Evolutionary conservation across 2,329 filamentous ascomycete genomes (phyloP), one percentile per base, ranked within the genome.

Genomic region (Epichloe elymi): DNA sequence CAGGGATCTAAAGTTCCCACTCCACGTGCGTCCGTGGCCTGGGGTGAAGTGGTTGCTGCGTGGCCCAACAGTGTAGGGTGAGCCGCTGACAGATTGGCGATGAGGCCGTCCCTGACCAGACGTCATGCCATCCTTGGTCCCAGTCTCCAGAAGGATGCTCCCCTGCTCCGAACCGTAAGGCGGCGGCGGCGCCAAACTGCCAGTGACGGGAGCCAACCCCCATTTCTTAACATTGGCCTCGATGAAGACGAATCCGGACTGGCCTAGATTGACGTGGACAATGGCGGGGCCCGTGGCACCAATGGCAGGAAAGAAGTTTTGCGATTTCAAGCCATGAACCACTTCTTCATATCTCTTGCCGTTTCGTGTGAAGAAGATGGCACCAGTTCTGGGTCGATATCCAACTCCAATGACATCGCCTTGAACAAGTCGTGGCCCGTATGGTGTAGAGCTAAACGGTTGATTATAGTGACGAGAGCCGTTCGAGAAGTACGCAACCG

Each of bases 141-240:
- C 93, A 5, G 88, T 83, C 65, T 96, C 93, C 12, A 98, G 78
- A 30, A 98, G 74, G 59, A 98, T 96, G 63, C 90, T 96, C 60
- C 93, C 93, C 68, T 95, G 89, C 70, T 97, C 93, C 55, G 88
- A 95, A 46, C 93, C 93, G 64, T 98, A 98, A 1, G 93, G 93
- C 48, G 93, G 93, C 42, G 93, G 93, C 15, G 93, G 93, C 30
- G 93, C 93, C 53, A 98, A 75, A 61, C 88, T 95, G 53, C 93
- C 93, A 1, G 88, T 96, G 78, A 94, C 94, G 5, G 93, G 93
- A 46, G 93, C 93, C 51, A 98, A 74, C 2, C 93, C 93, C 93
- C 93, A 98, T 74, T 97, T 98, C 80, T 98, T 98, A 54, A 98
- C 93, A 62, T 98, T 98, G 55, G 91, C 93, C 69, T 98, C 93